Percentiles rank a stretch among this genome's conserved stretches.
phyloP scores from a whole-genome alignment of 1,139 yeast genomes.

The Hemisphaericaspora xylanilytica region DNA sequence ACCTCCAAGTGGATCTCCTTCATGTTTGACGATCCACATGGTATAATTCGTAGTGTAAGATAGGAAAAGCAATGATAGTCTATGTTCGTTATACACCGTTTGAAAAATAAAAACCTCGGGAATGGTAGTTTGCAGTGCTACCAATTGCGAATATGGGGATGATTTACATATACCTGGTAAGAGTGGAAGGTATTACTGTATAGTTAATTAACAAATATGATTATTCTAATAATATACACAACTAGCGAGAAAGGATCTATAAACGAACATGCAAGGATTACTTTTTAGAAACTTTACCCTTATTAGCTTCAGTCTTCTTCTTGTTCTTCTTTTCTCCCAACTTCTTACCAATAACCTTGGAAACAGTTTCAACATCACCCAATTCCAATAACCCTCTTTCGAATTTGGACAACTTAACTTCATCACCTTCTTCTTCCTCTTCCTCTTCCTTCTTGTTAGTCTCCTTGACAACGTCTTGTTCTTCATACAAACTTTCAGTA shows the following conservation, averaged over 20 bases:
- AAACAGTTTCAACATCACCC: constrained; percentile 66
- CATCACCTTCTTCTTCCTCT: constrained; percentile 26
- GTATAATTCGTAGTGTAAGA: no score
- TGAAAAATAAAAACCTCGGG: no score
- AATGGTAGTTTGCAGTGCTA: no score
- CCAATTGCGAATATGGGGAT: no score
- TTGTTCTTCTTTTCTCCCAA: constrained; percentile 16
- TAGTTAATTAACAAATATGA: no score
- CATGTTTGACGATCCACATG: constrained; percentile 16
- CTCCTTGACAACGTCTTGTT: constrained; percentile 23
- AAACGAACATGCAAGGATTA: no score
- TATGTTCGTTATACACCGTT: no score
- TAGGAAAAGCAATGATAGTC: no score
- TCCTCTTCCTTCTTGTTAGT: constrained; percentile 19
- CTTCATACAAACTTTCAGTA: constrained; percentile 55
- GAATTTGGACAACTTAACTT: constrained; percentile 54
- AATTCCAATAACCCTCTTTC: constrained; percentile 80
- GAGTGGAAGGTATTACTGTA: no score
- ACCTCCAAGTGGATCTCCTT: constrained; percentile 15
- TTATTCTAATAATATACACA: no score
- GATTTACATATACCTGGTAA: no score
- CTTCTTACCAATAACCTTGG: constrained; percentile 45
- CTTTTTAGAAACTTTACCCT: constrained; percentile 16
- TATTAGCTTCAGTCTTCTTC: constrained; percentile 6
- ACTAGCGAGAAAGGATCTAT: no score